These are phyloP conservation scores for Hymenotorrendiella dingleyae DNA, from an alignment of 2,329 filamentous ascomycete species.

Conservation along the genomic window DNA sequence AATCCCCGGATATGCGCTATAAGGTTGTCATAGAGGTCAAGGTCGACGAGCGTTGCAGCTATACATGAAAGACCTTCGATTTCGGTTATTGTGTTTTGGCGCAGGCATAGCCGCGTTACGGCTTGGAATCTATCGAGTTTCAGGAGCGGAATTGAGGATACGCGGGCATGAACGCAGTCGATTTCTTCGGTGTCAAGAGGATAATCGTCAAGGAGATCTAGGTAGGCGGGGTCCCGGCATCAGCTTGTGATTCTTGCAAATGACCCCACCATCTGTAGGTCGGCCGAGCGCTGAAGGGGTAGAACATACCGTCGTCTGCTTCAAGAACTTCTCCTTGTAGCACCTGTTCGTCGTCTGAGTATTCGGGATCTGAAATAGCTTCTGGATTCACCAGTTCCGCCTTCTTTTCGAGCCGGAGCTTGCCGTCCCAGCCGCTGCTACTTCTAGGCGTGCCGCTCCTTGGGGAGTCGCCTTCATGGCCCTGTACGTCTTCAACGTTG, in stretches of 20 bases:
- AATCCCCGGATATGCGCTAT: constrained; percentile 82
- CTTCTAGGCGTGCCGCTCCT: constrained; percentile 33
- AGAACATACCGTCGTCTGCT: constrained; percentile 66
- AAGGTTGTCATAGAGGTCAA: constrained; percentile 96
- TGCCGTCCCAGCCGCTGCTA: constrained; percentile 77
- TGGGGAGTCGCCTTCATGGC: constrained; percentile 21
- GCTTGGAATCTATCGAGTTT: constrained; percentile 78
- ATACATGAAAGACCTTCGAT: constrained; percentile 69
- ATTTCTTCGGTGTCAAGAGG: constrained; percentile 67
- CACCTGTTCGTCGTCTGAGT: constrained; percentile 68
- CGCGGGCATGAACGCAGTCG: constrained; percentile 80
- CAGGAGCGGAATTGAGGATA: constrained; percentile 71
- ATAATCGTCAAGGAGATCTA: constrained; percentile 57
- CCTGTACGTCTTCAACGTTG: constrained; percentile 19
- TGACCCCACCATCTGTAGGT: constrained; percentile 5
- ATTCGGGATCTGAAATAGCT: constrained; percentile 77
- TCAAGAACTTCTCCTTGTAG: constrained; percentile 68
- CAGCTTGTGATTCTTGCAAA: not conserved
- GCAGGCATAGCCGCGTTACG: constrained; percentile 74
- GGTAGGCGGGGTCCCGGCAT: constrained; percentile 7
- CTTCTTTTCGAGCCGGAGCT: constrained; percentile 68
- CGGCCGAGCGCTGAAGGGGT: too few relatives aligned
- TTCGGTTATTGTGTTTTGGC: constrained; percentile 81
- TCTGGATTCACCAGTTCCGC: constrained; percentile 70
- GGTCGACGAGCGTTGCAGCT: constrained; percentile 64